Evolutionary conservation across 306 rosid genomes (phyloP).

Genomic region (Leucaena leucocephala): DNA sequence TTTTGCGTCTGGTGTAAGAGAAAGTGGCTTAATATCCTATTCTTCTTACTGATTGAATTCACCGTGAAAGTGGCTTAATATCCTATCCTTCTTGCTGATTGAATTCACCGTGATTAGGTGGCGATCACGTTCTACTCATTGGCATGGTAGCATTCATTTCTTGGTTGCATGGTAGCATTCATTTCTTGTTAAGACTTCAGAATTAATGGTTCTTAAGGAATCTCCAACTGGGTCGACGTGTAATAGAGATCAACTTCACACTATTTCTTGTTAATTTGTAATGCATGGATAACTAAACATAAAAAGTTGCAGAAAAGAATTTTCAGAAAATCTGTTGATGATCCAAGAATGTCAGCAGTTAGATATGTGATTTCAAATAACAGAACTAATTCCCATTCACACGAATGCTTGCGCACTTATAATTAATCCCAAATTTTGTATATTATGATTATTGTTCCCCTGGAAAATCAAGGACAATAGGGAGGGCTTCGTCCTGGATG

Average conservation of each 20-base stretch:
- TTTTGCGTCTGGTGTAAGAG: neutral
- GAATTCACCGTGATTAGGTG: neutral
- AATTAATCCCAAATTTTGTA: neutral
- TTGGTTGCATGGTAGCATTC: neutral
- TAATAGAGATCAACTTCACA: neutral
- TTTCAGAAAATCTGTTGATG: neutral
- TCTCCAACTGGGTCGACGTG: neutral
- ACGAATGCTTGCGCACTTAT: too few relatives aligned
- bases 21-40: neutral
- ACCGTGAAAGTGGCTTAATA: neutral
- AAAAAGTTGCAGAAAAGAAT: neutral
- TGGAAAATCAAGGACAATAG: conserved; percentile 47
- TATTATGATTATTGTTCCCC: neutral
- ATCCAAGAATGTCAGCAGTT: too few relatives aligned
- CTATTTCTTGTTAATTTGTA: neutral
- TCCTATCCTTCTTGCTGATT: too few relatives aligned
- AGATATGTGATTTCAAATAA: too few relatives aligned
- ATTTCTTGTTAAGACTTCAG: neutral
- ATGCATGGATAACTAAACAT: neutral
- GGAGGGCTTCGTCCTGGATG: conserved; percentile 45
- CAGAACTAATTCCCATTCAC: too few relatives aligned
- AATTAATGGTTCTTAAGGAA: too few relatives aligned
- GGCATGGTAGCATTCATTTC: neutral
- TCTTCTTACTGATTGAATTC: neutral
- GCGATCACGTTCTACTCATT: neutral